phyloP scores from a whole-genome alignment of 2,329 filamentous ascomycete species.

The Trichoderma gracile region DNA sequence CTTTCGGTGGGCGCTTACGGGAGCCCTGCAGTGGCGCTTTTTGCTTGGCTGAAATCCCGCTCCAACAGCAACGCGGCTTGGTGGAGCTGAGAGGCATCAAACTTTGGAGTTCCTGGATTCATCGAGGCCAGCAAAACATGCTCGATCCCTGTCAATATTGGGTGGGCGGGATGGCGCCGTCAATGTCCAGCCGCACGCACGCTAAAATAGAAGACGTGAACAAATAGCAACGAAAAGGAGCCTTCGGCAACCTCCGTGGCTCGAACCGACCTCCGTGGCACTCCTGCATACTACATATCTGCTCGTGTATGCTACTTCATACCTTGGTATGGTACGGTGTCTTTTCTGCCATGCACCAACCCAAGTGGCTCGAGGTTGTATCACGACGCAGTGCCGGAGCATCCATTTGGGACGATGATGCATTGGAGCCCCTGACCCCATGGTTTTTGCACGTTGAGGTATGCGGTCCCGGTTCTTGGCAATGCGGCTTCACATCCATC shows the following conservation, averaged over 20 bases:
- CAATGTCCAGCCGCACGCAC: slow-evolving; percentile 26
- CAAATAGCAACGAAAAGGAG: neutral
- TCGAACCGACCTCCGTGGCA: neutral
- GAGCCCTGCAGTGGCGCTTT: slow-evolving; percentile 3
- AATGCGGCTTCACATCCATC: too few relatives aligned
- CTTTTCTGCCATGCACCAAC: too few relatives aligned
- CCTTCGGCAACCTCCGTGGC: neutral
- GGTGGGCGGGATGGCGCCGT: slow-evolving; percentile 20
- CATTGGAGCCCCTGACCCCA: too few relatives aligned
- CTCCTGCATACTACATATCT: too few relatives aligned
- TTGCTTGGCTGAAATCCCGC: slow-evolving; percentile 12
- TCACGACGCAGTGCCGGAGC: too few relatives aligned
- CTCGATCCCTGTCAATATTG: slow-evolving; percentile 10
- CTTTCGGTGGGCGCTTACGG: neutral
- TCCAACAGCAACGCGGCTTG: neutral
- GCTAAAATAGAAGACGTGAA: slow-evolving; percentile 12
- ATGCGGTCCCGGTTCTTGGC: too few relatives aligned
- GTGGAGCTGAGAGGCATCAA: slow-evolving; percentile 8
- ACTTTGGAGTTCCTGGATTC: slow-evolving; percentile 18
- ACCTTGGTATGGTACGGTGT: too few relatives aligned
- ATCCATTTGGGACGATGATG: too few relatives aligned
- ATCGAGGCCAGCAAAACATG: slow-evolving; percentile 1
- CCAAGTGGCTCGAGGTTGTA: too few relatives aligned
- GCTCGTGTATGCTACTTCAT: too few relatives aligned
- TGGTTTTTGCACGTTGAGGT: too few relatives aligned